Evolutionary conservation across 768 basidiomycete genomes (phyloP).

Genomic region (Hemileccinum impolitum): DNA sequence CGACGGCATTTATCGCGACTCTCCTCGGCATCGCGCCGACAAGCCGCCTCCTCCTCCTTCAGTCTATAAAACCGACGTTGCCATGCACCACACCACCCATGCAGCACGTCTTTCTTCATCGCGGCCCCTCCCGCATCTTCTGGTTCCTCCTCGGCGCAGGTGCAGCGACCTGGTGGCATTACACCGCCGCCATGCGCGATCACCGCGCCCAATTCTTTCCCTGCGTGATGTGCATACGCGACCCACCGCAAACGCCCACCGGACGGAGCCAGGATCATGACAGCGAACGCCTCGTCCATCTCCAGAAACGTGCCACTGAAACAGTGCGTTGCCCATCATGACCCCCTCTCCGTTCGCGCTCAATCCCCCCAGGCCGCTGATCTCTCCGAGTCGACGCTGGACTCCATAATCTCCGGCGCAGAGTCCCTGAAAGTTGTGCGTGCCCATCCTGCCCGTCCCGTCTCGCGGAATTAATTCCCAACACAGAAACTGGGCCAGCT

Average conservation of each 20-base stretch:
- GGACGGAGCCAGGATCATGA: conserved; percentile 36
- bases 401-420: conserved; percentile 52
- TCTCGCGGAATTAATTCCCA: neutral
- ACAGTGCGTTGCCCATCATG: conserved; percentile 35
- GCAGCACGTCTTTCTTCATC: conserved; percentile 23
- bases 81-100: conserved; percentile 6
- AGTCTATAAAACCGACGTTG: neutral
- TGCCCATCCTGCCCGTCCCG: conserved; percentile 5
- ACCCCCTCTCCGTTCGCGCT: neutral
- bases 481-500: conserved; percentile 33
- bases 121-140: conserved; percentile 55
- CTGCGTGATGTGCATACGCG: too few relatives aligned
- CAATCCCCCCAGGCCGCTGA: conserved; percentile 45
- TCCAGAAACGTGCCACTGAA: conserved; percentile 50
- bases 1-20: conserved; percentile 16
- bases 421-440: conserved; percentile 60
- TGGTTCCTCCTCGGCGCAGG: conserved; percentile 68
- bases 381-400: conserved; percentile 65
- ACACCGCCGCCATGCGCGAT: conserved; percentile 43
- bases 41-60: neutral
- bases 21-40: conserved; percentile 23
- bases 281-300: conserved; percentile 41
- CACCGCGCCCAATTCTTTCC: conserved; percentile 33
- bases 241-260: too few relatives aligned
- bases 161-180: conserved; percentile 34